These are phyloP conservation scores for Cyclotella baltica DNA, from an alignment of 108 stramenopile genomes.

Conservation along the genomic window DNA sequence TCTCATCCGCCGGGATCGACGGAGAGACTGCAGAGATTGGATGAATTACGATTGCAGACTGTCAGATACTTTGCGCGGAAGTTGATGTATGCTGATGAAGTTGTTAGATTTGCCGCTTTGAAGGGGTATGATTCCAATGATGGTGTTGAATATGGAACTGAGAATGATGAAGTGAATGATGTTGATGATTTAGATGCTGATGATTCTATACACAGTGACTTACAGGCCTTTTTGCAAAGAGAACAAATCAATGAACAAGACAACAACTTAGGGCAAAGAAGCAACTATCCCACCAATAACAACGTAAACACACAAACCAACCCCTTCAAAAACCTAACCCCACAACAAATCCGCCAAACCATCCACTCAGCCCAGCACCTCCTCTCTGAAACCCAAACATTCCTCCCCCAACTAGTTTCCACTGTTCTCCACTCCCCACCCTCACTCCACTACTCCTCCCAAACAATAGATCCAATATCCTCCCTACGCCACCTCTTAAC, in stretches of 20 bases:
- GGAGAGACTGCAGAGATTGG: slow-evolving; percentile 69
- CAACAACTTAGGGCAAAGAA: slow-evolving; percentile 10
- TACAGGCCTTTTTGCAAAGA: slow-evolving; percentile 30
- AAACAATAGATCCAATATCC: slow-evolving; percentile 69
- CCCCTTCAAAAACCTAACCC: slow-evolving; percentile 8
- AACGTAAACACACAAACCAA: background rate
- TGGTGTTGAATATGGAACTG: background rate
- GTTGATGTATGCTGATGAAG: slow-evolving; percentile 57
- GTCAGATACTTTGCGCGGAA: slow-evolving; percentile 61
- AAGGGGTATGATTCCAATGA: slow-evolving; percentile 13
- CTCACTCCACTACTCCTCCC: slow-evolving; percentile 56
- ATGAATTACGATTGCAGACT: slow-evolving; percentile 73
- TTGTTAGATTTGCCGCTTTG: slow-evolving; percentile 28
- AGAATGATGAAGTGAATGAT: slow-evolving; percentile 26
- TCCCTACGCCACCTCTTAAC: slow-evolving; percentile 72
- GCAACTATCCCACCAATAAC: slow-evolving; percentile 8
- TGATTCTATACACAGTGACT: slow-evolving; percentile 37
- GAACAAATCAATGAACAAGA: slow-evolving; percentile 25
- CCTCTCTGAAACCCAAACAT: slow-evolving; percentile 64
- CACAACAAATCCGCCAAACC: slow-evolving; percentile 13
- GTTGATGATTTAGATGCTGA: slow-evolving; percentile 30
- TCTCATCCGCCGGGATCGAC: slow-evolving; percentile 80
- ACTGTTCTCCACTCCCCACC: slow-evolving; percentile 83
- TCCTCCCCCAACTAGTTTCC: slow-evolving; percentile 86
- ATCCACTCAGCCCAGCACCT: slow-evolving; percentile 38